phyloP scores from a whole-genome alignment of 306 rosid genomes.

The Corylus avellana region DNA sequence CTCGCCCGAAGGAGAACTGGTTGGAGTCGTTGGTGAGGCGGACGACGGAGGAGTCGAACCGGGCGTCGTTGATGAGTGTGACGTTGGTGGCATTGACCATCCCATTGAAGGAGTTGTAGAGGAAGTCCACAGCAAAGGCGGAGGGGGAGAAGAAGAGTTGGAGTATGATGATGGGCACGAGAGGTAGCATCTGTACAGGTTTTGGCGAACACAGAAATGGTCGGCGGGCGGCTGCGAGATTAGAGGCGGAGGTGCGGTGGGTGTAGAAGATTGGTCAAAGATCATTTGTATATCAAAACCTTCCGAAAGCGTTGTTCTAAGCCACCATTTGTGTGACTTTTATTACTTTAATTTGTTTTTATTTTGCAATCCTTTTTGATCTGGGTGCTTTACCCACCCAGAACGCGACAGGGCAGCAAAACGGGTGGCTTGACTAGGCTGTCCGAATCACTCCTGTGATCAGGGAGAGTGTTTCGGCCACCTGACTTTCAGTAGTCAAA shows the following conservation, averaged over 20 bases:
- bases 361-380: too few species aligned
- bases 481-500: too few species aligned
- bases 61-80: constrained; percentile 65
- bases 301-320: not conserved
- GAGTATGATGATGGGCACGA: constrained; percentile 16
- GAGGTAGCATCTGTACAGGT: constrained; percentile 25
- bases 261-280: not conserved
- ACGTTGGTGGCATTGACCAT: constrained; percentile 46
- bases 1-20: constrained; percentile 61
- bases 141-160: constrained; percentile 22
- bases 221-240: constrained; percentile 23
- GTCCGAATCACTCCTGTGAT: too few species aligned
- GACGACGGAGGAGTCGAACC: constrained; percentile 49
- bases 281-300: not conserved
- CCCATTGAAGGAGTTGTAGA: constrained; percentile 62
- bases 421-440: too few species aligned
- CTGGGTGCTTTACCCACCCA: too few species aligned
- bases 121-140: constrained; percentile 45
- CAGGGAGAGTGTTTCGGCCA: too few species aligned
- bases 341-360: too few species aligned
- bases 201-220: not conserved
- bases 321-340: too few species aligned
- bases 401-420: too few species aligned
- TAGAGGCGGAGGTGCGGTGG: not conserved
- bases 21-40: constrained; percentile 78